Base-by-base conservation (phyloP, 371 early-diverging fungal genomes). In the Actinomortierella wolfii region DNA sequence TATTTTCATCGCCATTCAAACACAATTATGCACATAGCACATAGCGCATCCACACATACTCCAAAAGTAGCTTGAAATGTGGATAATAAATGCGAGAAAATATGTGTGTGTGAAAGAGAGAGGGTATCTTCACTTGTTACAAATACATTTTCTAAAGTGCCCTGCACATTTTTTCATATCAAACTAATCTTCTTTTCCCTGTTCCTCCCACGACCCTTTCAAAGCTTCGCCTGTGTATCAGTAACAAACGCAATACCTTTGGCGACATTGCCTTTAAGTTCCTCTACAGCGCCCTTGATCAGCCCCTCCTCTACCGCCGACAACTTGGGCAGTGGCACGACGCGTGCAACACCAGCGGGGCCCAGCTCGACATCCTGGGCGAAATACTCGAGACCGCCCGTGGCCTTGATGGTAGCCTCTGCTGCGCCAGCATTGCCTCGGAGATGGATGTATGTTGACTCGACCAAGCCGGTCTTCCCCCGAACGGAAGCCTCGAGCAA, bases 291-390 rank as follows among this genome's bases (percentile, higher is more conserved):
- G 70, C 85, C 90, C 58, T 83, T 75, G 67, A 95, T 85, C 25
- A 97, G 86, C 49, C 86, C 86, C 85, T 96, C 78, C 84, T 99
- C 99, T 78, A 92, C 92, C 42, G 76, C 89, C 64, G 90, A 83
- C 64, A 97, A 82, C 53, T 85, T 76, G 51, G 95, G 95, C 51
- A 99, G 68, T 45, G 91, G 90, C 77, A 91, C 84, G 76, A 96
- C 89, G 81, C 94, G 92, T 75, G 86, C 84, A 62, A 93, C 95
- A 70, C 98, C 98, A 14, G 95, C 83, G 47, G 92, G 87, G 60
- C 97, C 97, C 44, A 99, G 89, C 78, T 96, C 95, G 60, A 99
- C 91, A 76, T 92, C 89, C 67, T 94, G 89, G 50, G 98, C 93
- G 84, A 99, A 98, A 91, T 89, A 99, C 53, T 94, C 93, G 46